phyloP scores from a whole-genome alignment of 345 rosid species.

The Lagerstroemia speciosa region DNA sequence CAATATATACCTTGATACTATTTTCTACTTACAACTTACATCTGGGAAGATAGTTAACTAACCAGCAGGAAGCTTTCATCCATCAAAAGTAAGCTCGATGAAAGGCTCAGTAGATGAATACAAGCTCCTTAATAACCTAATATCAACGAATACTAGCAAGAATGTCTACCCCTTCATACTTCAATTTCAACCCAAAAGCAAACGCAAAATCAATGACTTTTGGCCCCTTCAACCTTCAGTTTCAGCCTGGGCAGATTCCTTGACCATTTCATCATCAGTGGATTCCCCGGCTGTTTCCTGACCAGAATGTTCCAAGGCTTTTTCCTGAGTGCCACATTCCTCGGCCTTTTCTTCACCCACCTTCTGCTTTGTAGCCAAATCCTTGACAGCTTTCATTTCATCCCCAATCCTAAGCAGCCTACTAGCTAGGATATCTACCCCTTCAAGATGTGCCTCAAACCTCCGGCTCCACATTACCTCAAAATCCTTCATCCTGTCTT shows the following conservation, averaged over 20 bases:
- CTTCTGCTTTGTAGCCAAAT: slow-evolving; percentile 22
- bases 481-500: slow-evolving; percentile 47
- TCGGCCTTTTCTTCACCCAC: slow-evolving; percentile 17
- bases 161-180: neutral
- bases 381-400: slow-evolving; percentile 32
- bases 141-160: neutral
- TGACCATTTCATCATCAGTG: neutral
- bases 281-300: neutral
- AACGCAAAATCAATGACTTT: neutral
- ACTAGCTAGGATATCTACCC: slow-evolving; percentile 20
- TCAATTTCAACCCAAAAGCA: neutral
- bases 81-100: neutral
- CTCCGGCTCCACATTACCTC: slow-evolving; percentile 26
- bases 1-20: neutral
- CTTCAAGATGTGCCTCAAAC: slow-evolving; percentile 25
- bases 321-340: slow-evolving; percentile 18
- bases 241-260: slow-evolving; percentile 1
- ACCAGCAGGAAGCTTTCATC: neutral
- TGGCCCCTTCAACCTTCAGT: neutral
- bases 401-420: slow-evolving; percentile 34
- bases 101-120: neutral
- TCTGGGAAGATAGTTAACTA: too few relatives aligned
- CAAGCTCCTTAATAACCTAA: neutral
- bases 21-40: neutral
- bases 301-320: neutral